These are phyloP conservation scores for Coniella lustricola DNA, from an alignment of 2,329 filamentous ascomycete genomes.

Conservation along the genomic window DNA sequence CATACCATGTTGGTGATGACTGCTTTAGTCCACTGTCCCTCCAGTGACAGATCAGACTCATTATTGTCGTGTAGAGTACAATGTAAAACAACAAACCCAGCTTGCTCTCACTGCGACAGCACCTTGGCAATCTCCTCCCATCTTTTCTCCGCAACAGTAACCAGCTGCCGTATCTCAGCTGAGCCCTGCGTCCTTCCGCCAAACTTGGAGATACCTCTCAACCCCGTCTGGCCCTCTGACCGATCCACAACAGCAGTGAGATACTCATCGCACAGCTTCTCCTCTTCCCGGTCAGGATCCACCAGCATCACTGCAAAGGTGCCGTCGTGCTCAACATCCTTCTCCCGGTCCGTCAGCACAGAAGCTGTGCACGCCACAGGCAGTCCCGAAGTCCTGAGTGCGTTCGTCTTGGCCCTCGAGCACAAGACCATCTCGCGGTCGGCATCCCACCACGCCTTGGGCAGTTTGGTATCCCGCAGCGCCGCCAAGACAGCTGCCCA, in stretches of 20 bases:
- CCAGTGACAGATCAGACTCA: no score
- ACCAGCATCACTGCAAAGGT: conserved; percentile 67
- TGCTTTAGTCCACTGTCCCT: no score
- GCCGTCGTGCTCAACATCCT: conserved; percentile 32
- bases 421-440: conserved; percentile 77
- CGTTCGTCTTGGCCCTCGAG: conserved; percentile 45
- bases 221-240: conserved; percentile 41
- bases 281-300: conserved; percentile 87
- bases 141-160: conserved; percentile 52
- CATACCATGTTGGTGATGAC: no score
- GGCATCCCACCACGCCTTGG: conserved; percentile 73
- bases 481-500: conserved; percentile 83
- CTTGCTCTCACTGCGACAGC: conserved; percentile 17
- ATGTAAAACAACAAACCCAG: no score
- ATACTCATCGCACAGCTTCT: conserved; percentile 74
- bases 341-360: conserved; percentile 64
- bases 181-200: conserved; percentile 67
- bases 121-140: conserved; percentile 53
- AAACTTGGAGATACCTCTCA: conserved; percentile 73
- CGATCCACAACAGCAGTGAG: conserved; percentile 76
- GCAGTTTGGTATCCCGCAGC: conserved; percentile 68
- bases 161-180: conserved; percentile 53
- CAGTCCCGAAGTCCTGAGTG: conserved; percentile 54
- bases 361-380: conserved; percentile 73
- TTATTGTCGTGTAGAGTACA: no score